Base-by-base conservation (phyloP, 768 basidiomycete species). In the Suillus variegatus region DNA sequence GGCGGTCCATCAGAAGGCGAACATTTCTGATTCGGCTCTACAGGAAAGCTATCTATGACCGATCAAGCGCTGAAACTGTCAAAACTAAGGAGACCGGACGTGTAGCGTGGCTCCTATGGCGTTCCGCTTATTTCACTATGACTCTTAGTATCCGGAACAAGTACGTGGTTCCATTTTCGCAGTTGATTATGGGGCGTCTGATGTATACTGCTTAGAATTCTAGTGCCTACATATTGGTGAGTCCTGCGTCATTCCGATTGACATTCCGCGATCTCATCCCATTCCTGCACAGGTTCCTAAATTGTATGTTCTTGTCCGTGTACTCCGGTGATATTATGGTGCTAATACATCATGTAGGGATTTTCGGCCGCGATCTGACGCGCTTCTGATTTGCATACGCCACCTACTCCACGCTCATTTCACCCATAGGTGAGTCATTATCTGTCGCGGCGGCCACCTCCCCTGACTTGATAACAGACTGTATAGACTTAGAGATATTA, bases 1-100 rank as follows among this genome's bases (percentile, higher is more conserved):
- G 14, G 43, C 62, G 40, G 36, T 63, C 46, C 35, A 54, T 49
- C 61, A 18, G 58, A 10, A 47, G 38, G 46, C 32, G 35, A 51
- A 64, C 35, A 47, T 51, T 60, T 57, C 54, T 65, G 68, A 52
- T 61, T 66, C 54, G 58, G 61, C 8, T 47, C 2, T 63, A 70
- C 67, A 88, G 91, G 91, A 88, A 89, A 79, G 91, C 91, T 1
- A 87, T 93, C 35, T 92, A 91, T 70, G 91, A 92, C 77, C 80
- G 88, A 63, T 83, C 88, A 52, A 78, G 80, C 18, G 78, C 82
- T 51, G 79, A 82, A 57, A 79, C 74, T 54, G 74, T 85, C 70
- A 78, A 87, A 77, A 77, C 82, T 63, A 87, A 86, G 74, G 85
- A 91, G 76, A 81, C 85, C 46, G 87, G 91, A 35, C 82, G 89